phyloP scores from a whole-genome alignment of 129 eudicot genomes.

The Escallonia rubra region DNA sequence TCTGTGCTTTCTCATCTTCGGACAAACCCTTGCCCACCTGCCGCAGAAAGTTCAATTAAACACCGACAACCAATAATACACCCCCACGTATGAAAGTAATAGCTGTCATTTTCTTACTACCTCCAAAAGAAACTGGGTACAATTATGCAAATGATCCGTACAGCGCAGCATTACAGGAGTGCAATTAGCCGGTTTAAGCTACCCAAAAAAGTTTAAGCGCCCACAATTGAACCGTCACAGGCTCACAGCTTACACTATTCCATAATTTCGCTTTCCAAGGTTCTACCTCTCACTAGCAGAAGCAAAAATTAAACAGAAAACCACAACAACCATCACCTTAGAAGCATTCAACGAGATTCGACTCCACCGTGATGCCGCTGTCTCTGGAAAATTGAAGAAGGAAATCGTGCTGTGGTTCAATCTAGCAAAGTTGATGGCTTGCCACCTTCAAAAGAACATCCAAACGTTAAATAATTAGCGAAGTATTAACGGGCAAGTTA shows the following conservation, averaged over 20 bases:
- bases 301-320: neutral
- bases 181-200: too few relatives aligned
- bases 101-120: slow-evolving; percentile 2
- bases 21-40: slow-evolving; percentile 96
- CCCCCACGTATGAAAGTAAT: neutral
- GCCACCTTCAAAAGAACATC: slow-evolving; percentile 65
- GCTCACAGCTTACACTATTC: neutral
- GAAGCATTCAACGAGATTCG: slow-evolving; percentile 80
- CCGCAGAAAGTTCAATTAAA: slow-evolving; percentile 10
- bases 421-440: slow-evolving; percentile 80
- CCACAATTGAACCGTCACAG: too few relatives aligned
- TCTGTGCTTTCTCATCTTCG: slow-evolving; percentile 75
- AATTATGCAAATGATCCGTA: too few relatives aligned
- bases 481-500: too few relatives aligned
- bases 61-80: neutral
- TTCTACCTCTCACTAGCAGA: neutral
- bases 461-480: neutral
- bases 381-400: slow-evolving; percentile 72
- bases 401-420: slow-evolving; percentile 82
- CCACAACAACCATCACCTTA: slow-evolving; percentile 36
- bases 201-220: too few relatives aligned
- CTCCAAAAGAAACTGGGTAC: slow-evolving; percentile 4
- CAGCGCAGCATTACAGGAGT: too few relatives aligned
- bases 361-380: slow-evolving; percentile 72
- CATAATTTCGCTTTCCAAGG: too few relatives aligned